These are phyloP conservation scores for Aspergillus floridensis DNA, from an alignment of 2,329 filamentous ascomycete genomes.

Conservation along the genomic window DNA sequence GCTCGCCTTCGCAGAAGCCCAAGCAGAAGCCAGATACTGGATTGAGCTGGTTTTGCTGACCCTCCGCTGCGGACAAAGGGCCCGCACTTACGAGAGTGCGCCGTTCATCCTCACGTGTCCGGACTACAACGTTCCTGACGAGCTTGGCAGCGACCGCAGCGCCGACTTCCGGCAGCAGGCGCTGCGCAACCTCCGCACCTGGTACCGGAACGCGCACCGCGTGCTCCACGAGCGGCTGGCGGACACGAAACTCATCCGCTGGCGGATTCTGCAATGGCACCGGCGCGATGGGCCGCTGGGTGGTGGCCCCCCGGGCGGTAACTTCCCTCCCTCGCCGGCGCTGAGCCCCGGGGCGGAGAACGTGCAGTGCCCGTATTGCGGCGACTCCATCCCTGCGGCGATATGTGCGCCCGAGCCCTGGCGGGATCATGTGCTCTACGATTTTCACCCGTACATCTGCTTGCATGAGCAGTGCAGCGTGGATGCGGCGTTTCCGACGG, in stretches of 20 bases:
- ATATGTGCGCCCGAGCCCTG: background rate
- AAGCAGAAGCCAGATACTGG: background rate
- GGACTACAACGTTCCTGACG: background rate
- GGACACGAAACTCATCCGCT: background rate
- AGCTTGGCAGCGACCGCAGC: background rate
- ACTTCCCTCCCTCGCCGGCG: background rate
- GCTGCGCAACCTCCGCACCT: background rate
- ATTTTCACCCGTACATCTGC: background rate
- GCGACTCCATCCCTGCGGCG: background rate
- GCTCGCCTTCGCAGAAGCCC: background rate
- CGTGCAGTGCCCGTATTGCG: background rate
- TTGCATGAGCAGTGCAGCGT: background rate
- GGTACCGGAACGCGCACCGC: background rate
- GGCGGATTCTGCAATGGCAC: background rate
- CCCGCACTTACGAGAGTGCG: background rate
- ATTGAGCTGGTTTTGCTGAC: background rate
- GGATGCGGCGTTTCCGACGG: background rate
- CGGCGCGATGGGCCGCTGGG: background rate
- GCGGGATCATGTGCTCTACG: background rate
- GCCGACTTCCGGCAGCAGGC: background rate
- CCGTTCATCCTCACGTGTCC: background rate
- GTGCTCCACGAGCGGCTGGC: background rate
- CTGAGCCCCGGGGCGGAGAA: background rate
- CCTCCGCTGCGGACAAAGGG: background rate
- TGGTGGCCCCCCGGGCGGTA: background rate